These are phyloP conservation scores for Jacaranda mimosifolia DNA, from an alignment of 257 asterid species.

Conservation along the genomic window DNA sequence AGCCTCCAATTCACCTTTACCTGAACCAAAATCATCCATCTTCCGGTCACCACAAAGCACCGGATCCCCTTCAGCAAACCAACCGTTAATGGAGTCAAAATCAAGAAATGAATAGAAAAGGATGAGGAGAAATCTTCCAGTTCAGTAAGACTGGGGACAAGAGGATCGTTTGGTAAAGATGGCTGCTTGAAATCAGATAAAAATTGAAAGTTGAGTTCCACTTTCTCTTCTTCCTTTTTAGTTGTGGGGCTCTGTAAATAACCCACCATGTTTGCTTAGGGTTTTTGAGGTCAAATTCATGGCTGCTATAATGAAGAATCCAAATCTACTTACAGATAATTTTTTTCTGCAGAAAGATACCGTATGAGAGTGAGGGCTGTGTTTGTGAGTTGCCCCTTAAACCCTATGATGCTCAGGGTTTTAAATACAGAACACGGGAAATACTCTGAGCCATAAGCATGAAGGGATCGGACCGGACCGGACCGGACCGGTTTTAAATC, in stretches of 20 bases:
- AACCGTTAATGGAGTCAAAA: conserved; percentile 59
- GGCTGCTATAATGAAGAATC: conserved; percentile 19
- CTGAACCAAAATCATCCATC: conserved; percentile 40
- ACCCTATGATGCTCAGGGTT: too few relatives aligned
- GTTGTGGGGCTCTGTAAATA: conserved; percentile 38
- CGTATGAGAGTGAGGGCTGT: too few relatives aligned
- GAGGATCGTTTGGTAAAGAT: conserved; percentile 37
- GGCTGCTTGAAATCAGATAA: conserved; percentile 42
- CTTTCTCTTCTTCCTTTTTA: conserved; percentile 48
- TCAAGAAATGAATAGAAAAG: conserved; percentile 64
- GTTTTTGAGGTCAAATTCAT: conserved; percentile 34
- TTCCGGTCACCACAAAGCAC: conserved; percentile 2
- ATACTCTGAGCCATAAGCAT: too few relatives aligned
- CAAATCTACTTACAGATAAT: neutral
- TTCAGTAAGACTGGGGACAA: conserved; percentile 43
- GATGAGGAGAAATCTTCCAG: conserved; percentile 52
- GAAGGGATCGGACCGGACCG: too few relatives aligned
- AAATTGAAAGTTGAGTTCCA: conserved; percentile 32
- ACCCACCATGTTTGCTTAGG: conserved; percentile 67
- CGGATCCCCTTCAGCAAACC: conserved; percentile 46
- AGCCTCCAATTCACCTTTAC: conserved; percentile 35
- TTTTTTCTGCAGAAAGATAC: too few relatives aligned
- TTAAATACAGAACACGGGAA: too few relatives aligned
- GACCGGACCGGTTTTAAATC: too few relatives aligned
- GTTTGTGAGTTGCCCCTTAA: too few relatives aligned